These are phyloP conservation scores for Strombidium stylifer DNA, from an alignment of 73 alveolate genomes.

Conservation along the genomic window DNA sequence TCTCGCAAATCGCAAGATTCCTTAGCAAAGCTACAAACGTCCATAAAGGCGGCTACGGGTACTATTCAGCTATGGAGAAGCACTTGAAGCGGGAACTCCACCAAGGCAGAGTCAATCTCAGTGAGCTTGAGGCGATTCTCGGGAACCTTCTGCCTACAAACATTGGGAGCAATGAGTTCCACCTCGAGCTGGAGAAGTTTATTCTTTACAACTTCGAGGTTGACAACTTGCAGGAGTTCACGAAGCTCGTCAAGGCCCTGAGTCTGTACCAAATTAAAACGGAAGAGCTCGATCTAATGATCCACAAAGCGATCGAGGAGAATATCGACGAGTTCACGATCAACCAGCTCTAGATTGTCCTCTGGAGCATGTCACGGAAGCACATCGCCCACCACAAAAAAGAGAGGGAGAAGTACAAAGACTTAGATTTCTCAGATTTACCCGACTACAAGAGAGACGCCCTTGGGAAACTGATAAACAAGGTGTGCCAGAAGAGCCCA, in stretches of 20 bases:
- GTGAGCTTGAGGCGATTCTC: not conserved
- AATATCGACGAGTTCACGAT: constrained; percentile 22
- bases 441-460: constrained; percentile 5
- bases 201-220: not conserved
- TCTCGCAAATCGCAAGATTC: constrained; percentile 23
- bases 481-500: constrained; percentile 22
- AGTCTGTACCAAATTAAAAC: constrained; percentile 17
- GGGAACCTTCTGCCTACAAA: constrained; percentile 29
- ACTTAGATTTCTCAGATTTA: not conserved
- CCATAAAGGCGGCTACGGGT: constrained; percentile 53
- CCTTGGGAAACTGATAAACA: not conserved
- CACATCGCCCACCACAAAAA: constrained; percentile 1
- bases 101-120: not conserved
- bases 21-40: constrained; percentile 30
- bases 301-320: not conserved
- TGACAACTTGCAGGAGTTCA: constrained; percentile 18
- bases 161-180: constrained; percentile 46
- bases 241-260: constrained; percentile 14
- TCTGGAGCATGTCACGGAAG: constrained; percentile 43
- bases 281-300: constrained; percentile 3
- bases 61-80: constrained; percentile 48
- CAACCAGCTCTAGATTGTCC: constrained; percentile 26
- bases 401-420: not conserved
- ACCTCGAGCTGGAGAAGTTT: constrained; percentile 26
- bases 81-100: constrained; percentile 12